Conservation (phyloP, 495 filamentous ascomycete genomes). For the Penicillium waksmanii region DNA sequence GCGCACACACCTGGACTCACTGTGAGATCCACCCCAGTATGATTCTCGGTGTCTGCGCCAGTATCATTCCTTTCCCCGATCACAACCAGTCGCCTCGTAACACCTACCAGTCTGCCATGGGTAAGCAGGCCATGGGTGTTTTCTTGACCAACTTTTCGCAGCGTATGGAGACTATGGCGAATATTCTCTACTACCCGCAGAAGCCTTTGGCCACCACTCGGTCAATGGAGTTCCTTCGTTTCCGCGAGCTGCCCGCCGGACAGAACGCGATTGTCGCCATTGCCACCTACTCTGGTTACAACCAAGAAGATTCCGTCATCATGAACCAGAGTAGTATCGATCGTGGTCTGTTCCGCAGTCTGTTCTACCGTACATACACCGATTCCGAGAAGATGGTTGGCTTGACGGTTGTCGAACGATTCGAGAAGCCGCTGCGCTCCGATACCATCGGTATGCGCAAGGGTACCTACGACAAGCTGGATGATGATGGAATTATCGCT, state of each 20-base stretch:
- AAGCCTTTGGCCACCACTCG: conserved; percentile 95
- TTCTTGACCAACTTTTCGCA: conserved; percentile 94
- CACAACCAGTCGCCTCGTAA: conserved; percentile 99
- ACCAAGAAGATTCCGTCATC: conserved; percentile 99
- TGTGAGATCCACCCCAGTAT: conserved; percentile 99
- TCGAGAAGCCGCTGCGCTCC: conserved; percentile 88
- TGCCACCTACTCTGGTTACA: conserved; percentile 97
- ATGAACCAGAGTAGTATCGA: conserved; percentile 99
- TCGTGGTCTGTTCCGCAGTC: conserved; percentile 91
- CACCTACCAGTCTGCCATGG: conserved; percentile 99
- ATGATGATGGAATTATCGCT: conserved; percentile 90
- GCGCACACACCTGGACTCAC: conserved; percentile 89
- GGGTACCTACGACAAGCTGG: conserved; percentile 97
- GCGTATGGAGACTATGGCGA: conserved; percentile 99
- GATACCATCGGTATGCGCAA: conserved; percentile 91
- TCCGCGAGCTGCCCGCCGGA: conserved; percentile 93
- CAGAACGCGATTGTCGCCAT: conserved; percentile 99
- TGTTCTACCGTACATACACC: conserved; percentile 96
- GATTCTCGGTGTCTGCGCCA: conserved; percentile 96
- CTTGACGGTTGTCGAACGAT: conserved; percentile 83
- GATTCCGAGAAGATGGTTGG: conserved; percentile 95
- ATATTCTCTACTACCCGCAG: conserved; percentile 98
- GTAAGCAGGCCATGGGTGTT: conserved; percentile 99
- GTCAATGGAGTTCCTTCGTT: conserved; percentile 98
- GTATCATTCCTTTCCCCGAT: conserved; percentile 99